Conservation (phyloP, 2,329 filamentous ascomycete genomes). For the Colletotrichum sansevieriae region DNA sequence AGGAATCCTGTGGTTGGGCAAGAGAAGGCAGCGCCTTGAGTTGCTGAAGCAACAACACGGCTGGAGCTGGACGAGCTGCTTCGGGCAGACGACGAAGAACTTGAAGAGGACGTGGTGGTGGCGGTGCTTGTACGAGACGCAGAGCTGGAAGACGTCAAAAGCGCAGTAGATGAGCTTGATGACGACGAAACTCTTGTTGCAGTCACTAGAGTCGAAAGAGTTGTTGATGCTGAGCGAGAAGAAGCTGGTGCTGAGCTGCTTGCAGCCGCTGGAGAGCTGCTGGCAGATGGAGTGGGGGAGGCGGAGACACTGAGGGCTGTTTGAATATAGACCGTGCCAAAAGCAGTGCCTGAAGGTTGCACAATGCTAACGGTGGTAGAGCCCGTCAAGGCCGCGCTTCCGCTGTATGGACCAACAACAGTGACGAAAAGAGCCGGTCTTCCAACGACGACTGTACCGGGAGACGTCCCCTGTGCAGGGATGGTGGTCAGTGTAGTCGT, state of each 20-base stretch:
- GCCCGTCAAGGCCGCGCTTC: not conserved
- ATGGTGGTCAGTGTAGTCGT: conserved; percentile 19
- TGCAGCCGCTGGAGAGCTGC: not conserved
- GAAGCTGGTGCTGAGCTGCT: not conserved
- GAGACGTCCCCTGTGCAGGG: conserved; percentile 1
- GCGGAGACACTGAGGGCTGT: not conserved
- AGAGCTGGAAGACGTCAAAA: not conserved
- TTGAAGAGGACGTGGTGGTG: not conserved
- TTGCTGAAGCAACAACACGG: conserved; percentile 22
- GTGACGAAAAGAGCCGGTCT: conserved; percentile 22
- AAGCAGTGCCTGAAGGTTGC: conserved; percentile 19
- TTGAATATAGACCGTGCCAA: conserved; percentile 27
- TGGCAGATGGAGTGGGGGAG: not conserved
- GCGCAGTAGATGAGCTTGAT: conserved; percentile 8
- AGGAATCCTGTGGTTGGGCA: conserved; percentile 40
- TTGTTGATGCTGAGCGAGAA: not conserved
- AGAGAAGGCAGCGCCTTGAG: conserved; percentile 26
- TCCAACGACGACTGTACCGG: conserved; percentile 24
- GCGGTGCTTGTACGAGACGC: not conserved
- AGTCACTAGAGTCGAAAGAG: not conserved
- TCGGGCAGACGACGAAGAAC: not conserved
- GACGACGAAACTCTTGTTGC: not conserved
- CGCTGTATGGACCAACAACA: conserved; percentile 22
- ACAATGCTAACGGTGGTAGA: conserved; percentile 26
- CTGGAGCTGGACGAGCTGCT: not conserved